These are phyloP conservation scores for Kokia cookei DNA, from an alignment of 441 rosid genomes.

Conservation along the genomic window DNA sequence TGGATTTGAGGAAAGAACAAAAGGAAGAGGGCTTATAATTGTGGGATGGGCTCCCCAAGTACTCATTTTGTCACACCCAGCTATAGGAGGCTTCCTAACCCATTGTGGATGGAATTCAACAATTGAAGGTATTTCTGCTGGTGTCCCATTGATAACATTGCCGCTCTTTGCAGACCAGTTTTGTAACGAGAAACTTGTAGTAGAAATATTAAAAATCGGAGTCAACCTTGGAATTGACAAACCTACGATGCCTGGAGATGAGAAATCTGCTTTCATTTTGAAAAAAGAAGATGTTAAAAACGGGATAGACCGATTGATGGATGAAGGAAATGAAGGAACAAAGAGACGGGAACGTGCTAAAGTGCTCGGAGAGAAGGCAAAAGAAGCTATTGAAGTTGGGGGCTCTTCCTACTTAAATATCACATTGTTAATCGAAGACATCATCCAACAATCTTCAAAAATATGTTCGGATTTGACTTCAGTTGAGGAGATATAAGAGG, in stretches of 20 bases:
- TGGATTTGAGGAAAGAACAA: conserved; percentile 27
- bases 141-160: neutral
- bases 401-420: neutral
- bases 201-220: conserved; percentile 1
- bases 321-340: conserved; percentile 16
- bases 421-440: neutral
- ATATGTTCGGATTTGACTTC: neutral
- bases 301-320: conserved; percentile 33
- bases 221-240: conserved; percentile 31
- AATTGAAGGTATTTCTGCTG: neutral
- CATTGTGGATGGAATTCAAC: conserved; percentile 37
- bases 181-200: neutral
- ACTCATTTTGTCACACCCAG: conserved; percentile 35
- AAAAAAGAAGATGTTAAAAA: conserved; percentile 27
- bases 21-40: conserved; percentile 35
- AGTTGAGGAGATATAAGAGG: neutral
- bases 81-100: conserved; percentile 47
- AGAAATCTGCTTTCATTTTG: conserved; percentile 22
- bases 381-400: neutral
- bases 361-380: conserved; percentile 31
- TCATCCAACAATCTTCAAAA: neutral
- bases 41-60: conserved; percentile 54
- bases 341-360: conserved; percentile 35
- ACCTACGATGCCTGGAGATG: conserved; percentile 20
- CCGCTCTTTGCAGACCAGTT: neutral